Evolutionary conservation across 352 stramenopile genomes (phyloP).

Genomic region (Phytopythium chamaehyphon): DNA sequence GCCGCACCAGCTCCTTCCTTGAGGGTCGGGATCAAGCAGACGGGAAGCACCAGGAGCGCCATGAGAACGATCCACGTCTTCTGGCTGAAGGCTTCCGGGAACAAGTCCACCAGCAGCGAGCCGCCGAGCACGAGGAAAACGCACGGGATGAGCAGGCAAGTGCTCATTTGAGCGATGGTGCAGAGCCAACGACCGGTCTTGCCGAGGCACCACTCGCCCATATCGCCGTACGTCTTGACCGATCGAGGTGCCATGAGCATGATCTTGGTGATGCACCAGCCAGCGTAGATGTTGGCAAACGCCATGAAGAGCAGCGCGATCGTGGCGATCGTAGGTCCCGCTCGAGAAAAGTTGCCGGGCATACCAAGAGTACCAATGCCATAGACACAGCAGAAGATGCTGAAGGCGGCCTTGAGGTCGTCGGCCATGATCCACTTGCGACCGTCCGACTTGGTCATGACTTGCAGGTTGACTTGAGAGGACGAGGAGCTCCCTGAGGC

Average conservation of each 20-base stretch:
- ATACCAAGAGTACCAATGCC: conserved; percentile 59
- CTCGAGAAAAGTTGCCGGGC: conserved; percentile 46
- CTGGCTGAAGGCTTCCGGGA: conserved; percentile 24
- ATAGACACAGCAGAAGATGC: conserved; percentile 47
- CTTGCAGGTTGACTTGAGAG: background rate
- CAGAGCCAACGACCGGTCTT: conserved; percentile 27
- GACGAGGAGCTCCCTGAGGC: background rate
- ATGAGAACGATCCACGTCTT: conserved; percentile 44
- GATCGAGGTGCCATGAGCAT: conserved; percentile 30
- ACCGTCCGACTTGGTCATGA: background rate
- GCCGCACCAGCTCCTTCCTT: conserved; percentile 30
- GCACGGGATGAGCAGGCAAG: conserved; percentile 28
- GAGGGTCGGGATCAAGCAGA: conserved; percentile 34
- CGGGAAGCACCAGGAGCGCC: conserved; percentile 24
- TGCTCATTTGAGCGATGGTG: conserved; percentile 22
- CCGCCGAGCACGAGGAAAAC: conserved; percentile 40
- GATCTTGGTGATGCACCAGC: conserved; percentile 31
- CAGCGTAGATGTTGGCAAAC: conserved; percentile 34
- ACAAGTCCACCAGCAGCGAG: conserved; percentile 22
- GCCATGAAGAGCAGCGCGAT: conserved; percentile 43
- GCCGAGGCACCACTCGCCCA: conserved; percentile 49
- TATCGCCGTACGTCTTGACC: conserved; percentile 39
- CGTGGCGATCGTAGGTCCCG: conserved; percentile 21
- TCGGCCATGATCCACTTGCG: conserved; percentile 22
- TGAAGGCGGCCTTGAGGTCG: conserved; percentile 38